Conservation (phyloP, 148 eudicot genomes). For the Camellia granthamiana region DNA sequence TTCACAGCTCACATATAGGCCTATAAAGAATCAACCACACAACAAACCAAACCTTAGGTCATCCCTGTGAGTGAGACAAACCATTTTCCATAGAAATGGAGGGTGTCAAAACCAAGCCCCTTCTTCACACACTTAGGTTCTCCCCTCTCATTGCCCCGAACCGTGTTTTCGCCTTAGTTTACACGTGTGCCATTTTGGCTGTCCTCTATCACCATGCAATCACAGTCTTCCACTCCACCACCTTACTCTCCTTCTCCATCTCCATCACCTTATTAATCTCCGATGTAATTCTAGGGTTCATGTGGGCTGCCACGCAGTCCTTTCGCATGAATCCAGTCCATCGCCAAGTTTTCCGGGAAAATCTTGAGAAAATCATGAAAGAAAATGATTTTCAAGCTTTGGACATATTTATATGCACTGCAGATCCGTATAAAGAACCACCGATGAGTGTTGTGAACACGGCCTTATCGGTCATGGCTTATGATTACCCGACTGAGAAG, state of each 20-base stretch:
- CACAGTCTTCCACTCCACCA: conserved; percentile 27
- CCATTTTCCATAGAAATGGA: not conserved
- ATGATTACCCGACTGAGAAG: conserved; percentile 71
- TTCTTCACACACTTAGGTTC: conserved; percentile 40
- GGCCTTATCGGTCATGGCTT: conserved; percentile 80
- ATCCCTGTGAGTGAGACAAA: too few relatives aligned
- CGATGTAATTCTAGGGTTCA: conserved; percentile 49
- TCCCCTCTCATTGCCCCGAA: conserved; percentile 38
- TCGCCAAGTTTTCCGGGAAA: conserved; percentile 44
- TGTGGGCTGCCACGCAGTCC: conserved; percentile 53
- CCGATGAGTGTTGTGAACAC: conserved; percentile 75
- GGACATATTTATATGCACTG: conserved; percentile 84
- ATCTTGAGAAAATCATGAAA: conserved; percentile 24
- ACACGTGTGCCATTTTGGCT: conserved; percentile 43
- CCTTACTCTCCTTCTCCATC: conserved; percentile 13
- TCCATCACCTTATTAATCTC: conserved; percentile 42
- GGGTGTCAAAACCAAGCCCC: conserved; percentile 17
- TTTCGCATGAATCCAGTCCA: conserved; percentile 52
- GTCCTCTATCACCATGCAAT: conserved; percentile 46
- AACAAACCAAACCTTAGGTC: too few relatives aligned
- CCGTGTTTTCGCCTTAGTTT: conserved; percentile 55
- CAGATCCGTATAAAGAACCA: conserved; percentile 84
- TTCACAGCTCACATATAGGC: too few relatives aligned
- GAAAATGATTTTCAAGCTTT: conserved; percentile 38
- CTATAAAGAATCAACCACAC: too few relatives aligned